Base-by-base conservation (phyloP, 176 grass and related monocot genomes). In the Phragmites australis region DNA sequence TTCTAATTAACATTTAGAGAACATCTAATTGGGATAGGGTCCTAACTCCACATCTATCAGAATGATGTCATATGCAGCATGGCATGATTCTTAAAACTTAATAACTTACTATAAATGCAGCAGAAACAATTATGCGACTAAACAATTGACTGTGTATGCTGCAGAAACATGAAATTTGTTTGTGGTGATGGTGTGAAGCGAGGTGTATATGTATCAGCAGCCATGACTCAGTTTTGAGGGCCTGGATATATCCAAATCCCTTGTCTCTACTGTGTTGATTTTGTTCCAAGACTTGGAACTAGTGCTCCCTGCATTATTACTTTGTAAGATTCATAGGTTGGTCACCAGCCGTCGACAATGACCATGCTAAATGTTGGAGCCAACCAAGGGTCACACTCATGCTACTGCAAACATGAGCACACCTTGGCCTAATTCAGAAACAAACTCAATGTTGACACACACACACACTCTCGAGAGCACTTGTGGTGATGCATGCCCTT, bases 131-230 rank as follows among this genome's bases (percentile, higher is more conserved):
- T 61, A 21, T 60, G 23, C 45, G 32, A 53, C 14, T 44, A 15
- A 83, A 64, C 54, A 0, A 3, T 71, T 82, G 47, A 47, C 69
- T 21, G 18, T 50, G 77, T 53, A 79, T 79, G 23, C 59, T 73
- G 58, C 66, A 79, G 42, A 78, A 65, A 34, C 29, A 79, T 57
- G 45, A 55, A 55, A 44, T 72, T 71, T 71, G 6, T 65, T 27
- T 0, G 56, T 72, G 25, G 34, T 1, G 6, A 26, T 87, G 63
- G 10, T 64, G 63, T 14, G 17, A 37, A 70, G 21, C 31, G 50
- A 67, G 32, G 42, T 29, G n/a, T 42, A 27, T 63, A 50, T 40
- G 29, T 58, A 70, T 68, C n/a, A 55, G 44, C 22, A 46, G 9
- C 55, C 6, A 34, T 44, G 22, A 25, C 45, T 21, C 6, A 64